Base-by-base conservation (phyloP, 306 rosid species). In the Parietaria judaica region DNA sequence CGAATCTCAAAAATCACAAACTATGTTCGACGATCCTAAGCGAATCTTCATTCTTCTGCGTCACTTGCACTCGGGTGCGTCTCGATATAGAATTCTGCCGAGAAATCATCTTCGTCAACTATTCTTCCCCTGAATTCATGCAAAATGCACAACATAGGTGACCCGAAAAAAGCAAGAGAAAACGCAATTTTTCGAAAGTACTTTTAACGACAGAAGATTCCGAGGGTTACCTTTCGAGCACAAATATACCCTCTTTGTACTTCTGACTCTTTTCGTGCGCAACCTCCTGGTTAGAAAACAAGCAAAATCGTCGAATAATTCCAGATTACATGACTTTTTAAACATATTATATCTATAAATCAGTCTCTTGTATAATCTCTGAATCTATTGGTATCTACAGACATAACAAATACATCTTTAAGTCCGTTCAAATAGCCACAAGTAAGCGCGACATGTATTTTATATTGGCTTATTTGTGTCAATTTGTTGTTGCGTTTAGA, bases 181-280 rank as follows among this genome's bases (percentile, higher is more conserved):
- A n/a, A 4, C 53, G 5, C 53, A 4, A 4, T 49, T n/a, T 10
- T 4, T n/a, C 53, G 14, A 49, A 6, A 9, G 14, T 49, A 49
- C 7, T 6, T n/a, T 3, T 49, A 6, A 51, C 51, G 73, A 43
- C n/a, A n/a, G n/a, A n/a, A n/a, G n/a, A n/a, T n/a, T n/a, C n/a
- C n/a, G 31, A 23, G 31, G 12, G 56, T 53, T 82, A 90, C 97
- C 95, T 90, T 79, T 90, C 97, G 65, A 90, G 97, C 54, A 90
- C 89, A 75, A 78, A 87, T 83, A 81, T 90, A 56, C 96, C 97
- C 72, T 90, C 96, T 74, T 90, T 90, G 65, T 87, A 87, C 74
- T 90, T 83, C 65, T 90, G 97, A 76, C 78, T 72, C 76, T 70
- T 85, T 77, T 87, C 97, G 11, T 81, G 97, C 6, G 90, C 95